Base-by-base conservation (phyloP, 225 moss, liverwort and hornwort species). In the Bryoerythrophyllum caledonicum region DNA sequence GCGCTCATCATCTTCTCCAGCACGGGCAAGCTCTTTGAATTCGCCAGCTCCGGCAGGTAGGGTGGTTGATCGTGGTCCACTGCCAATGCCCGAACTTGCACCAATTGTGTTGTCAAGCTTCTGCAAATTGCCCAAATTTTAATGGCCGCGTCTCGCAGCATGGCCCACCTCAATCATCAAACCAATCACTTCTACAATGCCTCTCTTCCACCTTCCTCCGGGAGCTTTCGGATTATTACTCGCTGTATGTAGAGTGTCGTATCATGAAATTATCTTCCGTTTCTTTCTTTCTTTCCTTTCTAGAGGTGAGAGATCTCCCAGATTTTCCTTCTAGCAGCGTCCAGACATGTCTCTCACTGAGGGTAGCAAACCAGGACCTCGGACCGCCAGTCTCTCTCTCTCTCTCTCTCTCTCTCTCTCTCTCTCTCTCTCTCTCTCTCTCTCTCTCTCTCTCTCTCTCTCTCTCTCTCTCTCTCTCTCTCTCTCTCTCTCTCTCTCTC, bases 11-110 rank as follows among this genome's bases (percentile, higher is more conserved):
- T 87, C 20, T 87, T 87, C 80, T 87, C 87, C 57, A 85, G 84
- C 85, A 87, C 87, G 2, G 87, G 87, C 71, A 87, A 87, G 80
- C 82, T 87, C 68, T 84, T 85, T 72, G 87, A 87, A 87, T 87
- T 87, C 60, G 87, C 87, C 72, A 87, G 87, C 75, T 78, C 87
- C 17, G 84, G 87, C 78, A 87, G 87, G 87, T 80, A 77, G 77
- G 81, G 13, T 15, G 21, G 21, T 48, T 17, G 48, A 48, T 16
- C 48, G 17, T 17, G 16, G 19, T 4, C 44, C 15, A 15, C 14
- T 44, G 15, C 44, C 44, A 44, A 44, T 49, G 48, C 48, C 14
- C 48, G 6, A 49, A 49, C 38, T 38, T 38, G 48, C 48, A 49
- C 19, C 19, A 49, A 49, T 49, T 49, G 48, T 44, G 15, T n/a